These are phyloP conservation scores for Penicillium polonicum DNA, from an alignment of 2,329 filamentous ascomycete genomes.

Conservation along the genomic window DNA sequence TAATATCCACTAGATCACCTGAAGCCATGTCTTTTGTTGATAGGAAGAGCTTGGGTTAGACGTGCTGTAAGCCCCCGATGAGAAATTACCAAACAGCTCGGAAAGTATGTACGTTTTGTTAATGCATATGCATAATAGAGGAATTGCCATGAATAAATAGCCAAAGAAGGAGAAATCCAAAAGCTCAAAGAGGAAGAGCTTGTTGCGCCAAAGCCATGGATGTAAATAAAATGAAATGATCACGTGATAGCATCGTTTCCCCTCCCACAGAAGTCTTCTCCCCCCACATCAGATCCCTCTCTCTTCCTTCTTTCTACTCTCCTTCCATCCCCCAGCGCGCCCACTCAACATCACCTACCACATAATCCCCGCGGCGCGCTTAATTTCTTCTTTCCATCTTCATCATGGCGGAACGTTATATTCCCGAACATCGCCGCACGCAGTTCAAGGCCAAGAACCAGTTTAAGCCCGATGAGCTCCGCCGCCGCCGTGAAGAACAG, in stretches of 20 bases:
- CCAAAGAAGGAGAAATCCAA: background rate
- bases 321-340: slow-evolving; percentile 20
- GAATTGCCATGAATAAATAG: background rate
- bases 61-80: background rate
- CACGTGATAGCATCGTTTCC: slow-evolving; percentile 22
- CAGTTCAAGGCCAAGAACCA: slow-evolving; percentile 99
- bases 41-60: background rate
- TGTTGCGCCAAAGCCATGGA: background rate
- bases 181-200: background rate
- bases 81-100: background rate
- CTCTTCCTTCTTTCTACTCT: slow-evolving; percentile 24
- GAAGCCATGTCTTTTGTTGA: slow-evolving; percentile 15
- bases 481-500: slow-evolving; percentile 96
- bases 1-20: slow-evolving; percentile 48
- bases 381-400: slow-evolving; percentile 28
- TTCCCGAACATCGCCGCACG: slow-evolving; percentile 97
- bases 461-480: slow-evolving; percentile 98
- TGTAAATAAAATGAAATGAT: slow-evolving; percentile 15
- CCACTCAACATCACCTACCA: slow-evolving; percentile 12
- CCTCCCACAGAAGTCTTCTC: slow-evolving; percentile 25
- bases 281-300: slow-evolving; percentile 19
- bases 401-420: slow-evolving; percentile 97
- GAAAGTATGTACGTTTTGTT: background rate
- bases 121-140: background rate
- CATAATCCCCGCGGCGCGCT: slow-evolving; percentile 26